Evolutionary conservation across 805 yeast genomes (phyloP).

Genomic region (Teunomyces barrocoloradensis): DNA sequence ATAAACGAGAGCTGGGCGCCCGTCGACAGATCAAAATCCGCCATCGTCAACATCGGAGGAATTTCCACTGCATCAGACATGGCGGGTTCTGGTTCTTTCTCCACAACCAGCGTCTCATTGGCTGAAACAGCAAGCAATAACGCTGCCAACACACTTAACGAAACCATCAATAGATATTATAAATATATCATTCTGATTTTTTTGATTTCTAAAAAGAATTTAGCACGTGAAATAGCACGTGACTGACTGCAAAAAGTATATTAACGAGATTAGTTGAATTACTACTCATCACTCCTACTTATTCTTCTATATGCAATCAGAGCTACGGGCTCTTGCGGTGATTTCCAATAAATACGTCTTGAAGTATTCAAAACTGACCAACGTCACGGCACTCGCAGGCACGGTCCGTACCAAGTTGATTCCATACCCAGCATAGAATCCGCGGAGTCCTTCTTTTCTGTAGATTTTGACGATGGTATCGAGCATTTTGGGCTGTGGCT

Average conservation of each 20-base stretch:
- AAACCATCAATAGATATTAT: neutral
- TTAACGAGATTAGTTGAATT: too few relatives aligned
- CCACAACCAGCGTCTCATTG: neutral
- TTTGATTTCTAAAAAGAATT: too few relatives aligned
- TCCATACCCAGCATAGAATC: slow-evolving; percentile 86
- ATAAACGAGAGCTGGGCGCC: slow-evolving; percentile 64
- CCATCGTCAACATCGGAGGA: slow-evolving; percentile 52
- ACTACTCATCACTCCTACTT: too few relatives aligned
- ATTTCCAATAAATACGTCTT: slow-evolving; percentile 49
- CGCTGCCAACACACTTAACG: neutral
- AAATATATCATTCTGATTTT: too few relatives aligned
- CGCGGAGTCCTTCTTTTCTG: slow-evolving; percentile 68
- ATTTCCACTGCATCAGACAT: slow-evolving; percentile 12
- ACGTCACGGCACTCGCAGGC: slow-evolving; percentile 93
- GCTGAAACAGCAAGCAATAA: neutral
- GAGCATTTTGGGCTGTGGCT: slow-evolving; percentile 19
- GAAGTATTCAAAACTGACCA: slow-evolving; percentile 86
- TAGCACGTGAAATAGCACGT: too few relatives aligned
- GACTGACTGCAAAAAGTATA: too few relatives aligned
- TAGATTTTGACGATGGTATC: slow-evolving; percentile 42
- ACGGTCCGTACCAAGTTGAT: slow-evolving; percentile 87
- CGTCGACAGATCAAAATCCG: slow-evolving; percentile 50
- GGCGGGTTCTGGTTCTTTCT: too few relatives aligned
- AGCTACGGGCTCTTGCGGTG: slow-evolving; percentile 13
- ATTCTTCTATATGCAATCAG: neutral